Base-by-base conservation (phyloP, 2,329 filamentous ascomycete genomes). In the Hypoxylon rubiginosum region DNA sequence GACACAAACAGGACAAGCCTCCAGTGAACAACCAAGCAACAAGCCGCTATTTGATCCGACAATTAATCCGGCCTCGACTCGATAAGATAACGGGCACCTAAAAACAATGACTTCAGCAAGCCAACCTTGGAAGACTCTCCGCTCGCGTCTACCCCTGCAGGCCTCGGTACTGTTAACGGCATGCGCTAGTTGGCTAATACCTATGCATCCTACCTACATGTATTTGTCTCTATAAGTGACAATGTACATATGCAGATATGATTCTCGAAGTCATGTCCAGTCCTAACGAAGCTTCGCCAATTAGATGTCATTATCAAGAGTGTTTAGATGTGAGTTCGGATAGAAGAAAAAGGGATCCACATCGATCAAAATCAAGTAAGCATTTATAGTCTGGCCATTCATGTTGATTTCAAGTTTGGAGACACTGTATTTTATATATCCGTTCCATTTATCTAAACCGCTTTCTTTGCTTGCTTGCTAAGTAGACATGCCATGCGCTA, bases 31-130 rank as follows among this genome's bases (percentile, higher is more conserved):
- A 13, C 36, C n/a, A n/a, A 17, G 3, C 9, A 10, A 4, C 36
- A 41, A 64, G 45, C 58, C 5, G 60, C 48, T 30, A 9, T 51
- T 64, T 66, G 60, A 64, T 67, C 68, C 68, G 68, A 69, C 26
- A 58, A 30, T 71, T 71, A 71, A 71, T 71, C 69, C 67, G 69
- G 2, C 26, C 15, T 65, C 24, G 26, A 28, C 10, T 7, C 48
- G 69, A 69, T 71, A 69, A 71, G 69, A 71, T 71, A 71, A 69
- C 21, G 21, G 21, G 21, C 21, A 48, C 21, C 19, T 36, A 21
- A 62, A 62, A 64, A 65, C 57, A 68, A 66, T 68, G 68, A 62
- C 57, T 64, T 65, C 57, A 56, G 39, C 49, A 11, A 53, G 43
- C 13, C 6, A 36, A n/a, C n/a, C n/a, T n/a, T n/a, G n/a, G n/a